Base-by-base conservation (phyloP, 495 filamentous ascomycete species). In the Aspergillus bertholletiae region DNA sequence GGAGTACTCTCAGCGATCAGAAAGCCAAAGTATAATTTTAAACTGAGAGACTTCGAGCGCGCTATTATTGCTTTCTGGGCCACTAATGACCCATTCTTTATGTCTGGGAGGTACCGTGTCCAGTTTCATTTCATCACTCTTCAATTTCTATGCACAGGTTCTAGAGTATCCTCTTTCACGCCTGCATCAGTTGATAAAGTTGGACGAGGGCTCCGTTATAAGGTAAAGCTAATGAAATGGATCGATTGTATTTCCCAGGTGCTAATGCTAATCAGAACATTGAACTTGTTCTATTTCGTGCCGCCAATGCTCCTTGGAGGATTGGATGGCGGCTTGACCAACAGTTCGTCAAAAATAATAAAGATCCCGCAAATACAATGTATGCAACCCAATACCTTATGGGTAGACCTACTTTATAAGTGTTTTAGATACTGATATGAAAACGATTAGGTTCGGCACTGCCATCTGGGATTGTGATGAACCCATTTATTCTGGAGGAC, bases 381-480 rank as follows among this genome's bases (percentile, higher is more conserved):
- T 54, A 28, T 24, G 28, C 44, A 54, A n/a, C 17, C 27, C 27
- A 28, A 28, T 28, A 28, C 27, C 27, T 28, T 28, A 28, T 28
- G 27, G 27, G 27, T 28, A 28, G 27, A 46, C 21, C 23, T 46
- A 21, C 18, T 46, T 3, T 46, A 20, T 6, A 20, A 7, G 28
- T 45, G 27, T n/a, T 13, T n/a, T 27, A 48, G 35, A 28, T 28
- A 28, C 27, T 28, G 27, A 28, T 28, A 28, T 28, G 27, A 28
- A 28, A 28, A 28, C 27, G 27, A 28, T 28, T 48, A 54, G 52
- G 21, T 54, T 54, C 32, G 13, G 52, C 21, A 55, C 34, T n/a
- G 34, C 46, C 30, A 49, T 55, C 41, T 55, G 34, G 45, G 34
- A 55, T 35, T 49, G 23, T 43, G 34, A 55, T 49, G 22, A 49